Percentiles rank a stretch among this genome's conserved stretches.
Conservation (phyloP, 2,329 filamentous ascomycete genomes). For the Lecanicillium sp. region DNA sequence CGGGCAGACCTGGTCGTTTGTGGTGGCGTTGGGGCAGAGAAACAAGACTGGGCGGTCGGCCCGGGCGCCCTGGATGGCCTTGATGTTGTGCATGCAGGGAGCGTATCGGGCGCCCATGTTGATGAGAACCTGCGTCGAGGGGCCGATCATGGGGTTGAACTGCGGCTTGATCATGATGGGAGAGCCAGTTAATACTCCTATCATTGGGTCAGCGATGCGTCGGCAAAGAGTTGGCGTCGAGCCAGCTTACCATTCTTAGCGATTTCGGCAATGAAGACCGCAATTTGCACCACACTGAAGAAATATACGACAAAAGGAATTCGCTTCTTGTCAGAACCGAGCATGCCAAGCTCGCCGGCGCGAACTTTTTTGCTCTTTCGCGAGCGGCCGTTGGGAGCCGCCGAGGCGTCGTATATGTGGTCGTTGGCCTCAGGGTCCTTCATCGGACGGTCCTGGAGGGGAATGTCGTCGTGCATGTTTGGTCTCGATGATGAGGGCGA, state of each 20-base stretch:
- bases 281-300: conserved; percentile 69
- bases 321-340: conserved; percentile 48
- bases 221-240: no score
- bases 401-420: conserved; percentile 54
- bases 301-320: conserved; percentile 79
- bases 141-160: conserved; percentile 97
- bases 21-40: conserved; percentile 77
- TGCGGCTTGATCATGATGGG: conserved; percentile 72
- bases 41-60: conserved; percentile 45
- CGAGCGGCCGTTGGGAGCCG: conserved; percentile 17
- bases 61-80: conserved; percentile 52
- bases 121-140: conserved; percentile 82
- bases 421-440: conserved; percentile 44
- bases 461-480: conserved; percentile 48
- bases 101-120: conserved; percentile 94
- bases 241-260: conserved; percentile 66
- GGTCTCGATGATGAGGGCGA: conserved; percentile 28
- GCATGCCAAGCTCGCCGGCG: conserved; percentile 55
- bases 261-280: conserved; percentile 84
- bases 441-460: conserved; percentile 43
- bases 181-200: conserved; percentile 70
- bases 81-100: conserved; percentile 87
- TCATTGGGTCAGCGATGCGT: conserved; percentile 12
- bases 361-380: conserved; percentile 41
- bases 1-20: conserved; percentile 55